These are phyloP conservation scores for Xylaria sp. DNA, from an alignment of 2,329 filamentous ascomycete genomes.

Conservation along the genomic window DNA sequence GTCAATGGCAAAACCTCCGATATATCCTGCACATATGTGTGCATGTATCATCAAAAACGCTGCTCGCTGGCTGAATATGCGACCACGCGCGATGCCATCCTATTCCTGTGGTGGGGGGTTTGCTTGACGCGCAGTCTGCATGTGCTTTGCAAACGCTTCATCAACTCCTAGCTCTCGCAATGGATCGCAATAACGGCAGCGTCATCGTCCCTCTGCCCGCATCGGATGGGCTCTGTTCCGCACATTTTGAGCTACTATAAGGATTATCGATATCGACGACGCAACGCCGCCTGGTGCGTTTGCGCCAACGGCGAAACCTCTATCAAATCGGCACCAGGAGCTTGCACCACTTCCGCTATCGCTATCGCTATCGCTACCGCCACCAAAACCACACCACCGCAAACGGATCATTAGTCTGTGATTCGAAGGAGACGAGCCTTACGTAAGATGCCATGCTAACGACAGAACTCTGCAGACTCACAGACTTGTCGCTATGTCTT, in stretches of 20 bases:
- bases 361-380: not conserved
- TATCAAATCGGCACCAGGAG: not conserved
- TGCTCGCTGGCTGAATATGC: constrained; percentile 15
- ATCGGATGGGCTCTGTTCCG: constrained; percentile 2
- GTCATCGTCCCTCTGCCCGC: not conserved
- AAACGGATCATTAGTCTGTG: constrained; percentile 46
- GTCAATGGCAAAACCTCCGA: not conserved
- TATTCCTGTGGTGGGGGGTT: constrained; percentile 7
- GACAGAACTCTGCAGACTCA: constrained; percentile 46
- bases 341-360: not conserved
- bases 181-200: constrained; percentile 3
- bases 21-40: constrained; percentile 1
- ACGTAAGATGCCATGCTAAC: constrained; percentile 53
- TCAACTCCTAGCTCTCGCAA: constrained; percentile 13
- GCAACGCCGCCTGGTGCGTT: not conserved
- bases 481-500: constrained; percentile 70
- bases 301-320: not conserved
- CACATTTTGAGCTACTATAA: not conserved
- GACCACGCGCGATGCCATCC: constrained; percentile 15
- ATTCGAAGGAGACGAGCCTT: constrained; percentile 45
- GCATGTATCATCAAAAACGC: constrained; percentile 5
- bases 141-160: constrained; percentile 12
- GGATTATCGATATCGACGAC: not conserved
- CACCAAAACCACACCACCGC: constrained; percentile 48
- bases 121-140: constrained; percentile 3